A percentile compares a stretch with the other conserved stretches of the same genome.
These are phyloP conservation scores for Actinidia polygama DNA, from an alignment of 179 eudicot species.

Conservation along the genomic window DNA sequence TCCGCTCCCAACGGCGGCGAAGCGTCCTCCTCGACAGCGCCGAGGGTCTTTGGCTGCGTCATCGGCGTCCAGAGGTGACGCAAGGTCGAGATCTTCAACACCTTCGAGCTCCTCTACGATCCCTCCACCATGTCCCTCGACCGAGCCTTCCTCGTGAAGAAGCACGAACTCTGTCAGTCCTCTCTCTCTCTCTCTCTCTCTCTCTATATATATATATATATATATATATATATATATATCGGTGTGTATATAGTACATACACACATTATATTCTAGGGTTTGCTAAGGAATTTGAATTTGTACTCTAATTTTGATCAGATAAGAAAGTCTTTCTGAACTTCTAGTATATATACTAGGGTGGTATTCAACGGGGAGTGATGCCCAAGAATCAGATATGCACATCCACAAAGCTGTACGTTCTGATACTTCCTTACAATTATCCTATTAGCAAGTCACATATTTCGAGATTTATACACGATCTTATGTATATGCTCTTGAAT, in stretches of 20 bases:
- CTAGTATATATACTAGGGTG: slow-evolving; percentile 91
- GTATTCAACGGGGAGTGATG: slow-evolving; percentile 97
- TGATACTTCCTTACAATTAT: background rate
- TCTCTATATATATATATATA: background rate
- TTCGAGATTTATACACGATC: background rate
- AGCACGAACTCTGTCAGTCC: slow-evolving; percentile 90
- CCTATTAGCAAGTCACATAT: background rate
- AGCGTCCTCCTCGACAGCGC: slow-evolving; percentile 26
- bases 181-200: background rate
- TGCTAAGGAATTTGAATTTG: background rate
- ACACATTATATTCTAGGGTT: background rate
- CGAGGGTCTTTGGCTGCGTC: slow-evolving; percentile 92
- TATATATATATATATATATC: background rate
- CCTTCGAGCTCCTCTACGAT: slow-evolving; percentile 86
- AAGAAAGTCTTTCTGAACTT: slow-evolving; percentile 94
- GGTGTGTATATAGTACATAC: background rate
- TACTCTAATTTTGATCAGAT: slow-evolving; percentile 48
- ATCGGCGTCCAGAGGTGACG: slow-evolving; percentile 93
- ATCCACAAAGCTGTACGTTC: slow-evolving; percentile 88
- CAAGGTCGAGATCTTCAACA: slow-evolving; percentile 95
- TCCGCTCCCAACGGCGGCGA: slow-evolving; percentile 40
- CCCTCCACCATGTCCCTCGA: slow-evolving; percentile 62
- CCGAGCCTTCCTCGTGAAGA: slow-evolving; percentile 79
- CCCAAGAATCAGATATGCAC: slow-evolving; percentile 88
- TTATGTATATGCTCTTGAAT: background rate